These are phyloP conservation scores for Rhizophlyctis rosea DNA, from an alignment of 192 early-diverging fungal species.

Conservation along the genomic window DNA sequence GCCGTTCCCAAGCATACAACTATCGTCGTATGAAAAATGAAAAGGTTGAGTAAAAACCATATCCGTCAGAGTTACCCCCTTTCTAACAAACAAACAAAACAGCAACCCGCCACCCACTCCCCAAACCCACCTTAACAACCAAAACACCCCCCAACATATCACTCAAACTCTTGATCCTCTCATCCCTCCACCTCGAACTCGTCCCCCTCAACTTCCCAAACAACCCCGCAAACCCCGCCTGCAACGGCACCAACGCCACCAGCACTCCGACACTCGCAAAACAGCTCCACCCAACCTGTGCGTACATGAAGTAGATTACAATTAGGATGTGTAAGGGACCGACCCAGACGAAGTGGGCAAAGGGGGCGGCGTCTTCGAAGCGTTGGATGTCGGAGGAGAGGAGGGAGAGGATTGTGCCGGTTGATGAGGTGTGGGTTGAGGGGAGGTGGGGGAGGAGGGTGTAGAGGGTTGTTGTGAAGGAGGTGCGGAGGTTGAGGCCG, in stretches of 20 bases:
- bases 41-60: too few species aligned
- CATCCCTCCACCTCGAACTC: constrained; percentile 32
- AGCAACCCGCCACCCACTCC: background rate
- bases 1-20: constrained; percentile 49
- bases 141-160: constrained; percentile 48
- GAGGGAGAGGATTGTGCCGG: constrained; percentile 46
- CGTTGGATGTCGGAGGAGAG: constrained; percentile 51
- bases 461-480: constrained; percentile 46
- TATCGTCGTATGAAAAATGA: too few species aligned
- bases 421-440: constrained; percentile 37
- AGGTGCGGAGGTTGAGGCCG: constrained; percentile 47
- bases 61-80: too few species aligned
- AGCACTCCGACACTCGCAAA: constrained; percentile 36
- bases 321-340: constrained; percentile 42
- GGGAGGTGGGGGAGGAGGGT: constrained; percentile 36
- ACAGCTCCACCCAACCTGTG: constrained; percentile 35
- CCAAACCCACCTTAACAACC: constrained; percentile 40
- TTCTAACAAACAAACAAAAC: too few species aligned
- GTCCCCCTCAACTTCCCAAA: constrained; percentile 32
- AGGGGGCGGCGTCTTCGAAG: constrained; percentile 45
- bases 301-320: constrained; percentile 43
- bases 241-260: constrained; percentile 44
- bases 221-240: constrained; percentile 33
- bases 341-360: constrained; percentile 43
- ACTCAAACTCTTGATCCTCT: constrained; percentile 42